phyloP scores from a whole-genome alignment of 1,139 yeast species.

The Taiozyma onychis region DNA sequence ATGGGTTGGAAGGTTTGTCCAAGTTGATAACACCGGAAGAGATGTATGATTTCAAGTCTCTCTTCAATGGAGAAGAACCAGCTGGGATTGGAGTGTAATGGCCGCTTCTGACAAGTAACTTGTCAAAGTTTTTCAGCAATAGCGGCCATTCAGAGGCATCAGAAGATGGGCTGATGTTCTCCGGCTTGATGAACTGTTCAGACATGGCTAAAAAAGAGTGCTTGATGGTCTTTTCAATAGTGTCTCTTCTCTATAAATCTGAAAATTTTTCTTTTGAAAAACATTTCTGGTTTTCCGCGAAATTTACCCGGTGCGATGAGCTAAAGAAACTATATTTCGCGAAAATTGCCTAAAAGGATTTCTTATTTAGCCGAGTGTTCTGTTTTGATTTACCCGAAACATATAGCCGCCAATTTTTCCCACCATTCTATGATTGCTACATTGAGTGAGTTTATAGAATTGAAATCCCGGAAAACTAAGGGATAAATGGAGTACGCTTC shows the following conservation, averaged over 20 bases:
- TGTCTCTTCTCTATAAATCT: not conserved
- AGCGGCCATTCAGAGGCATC: slow-evolving; percentile 97
- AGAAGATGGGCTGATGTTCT: slow-evolving; percentile 67
- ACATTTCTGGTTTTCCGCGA: not conserved
- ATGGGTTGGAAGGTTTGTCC: slow-evolving; percentile 97
- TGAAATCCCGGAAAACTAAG: too few species aligned
- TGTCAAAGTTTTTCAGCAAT: slow-evolving; percentile 88
- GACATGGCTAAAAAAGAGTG: not conserved
- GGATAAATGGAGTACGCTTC: too few species aligned
- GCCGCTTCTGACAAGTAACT: slow-evolving; percentile 88
- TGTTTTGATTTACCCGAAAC: too few species aligned
- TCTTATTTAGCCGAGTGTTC: not conserved
- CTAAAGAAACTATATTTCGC: not conserved
- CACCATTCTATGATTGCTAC: too few species aligned
- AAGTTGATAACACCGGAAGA: slow-evolving; percentile 94
- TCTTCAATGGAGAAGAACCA: slow-evolving; percentile 90
- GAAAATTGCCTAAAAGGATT: not conserved
- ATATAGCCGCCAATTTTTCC: too few species aligned
- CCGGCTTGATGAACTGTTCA: slow-evolving; percentile 85
- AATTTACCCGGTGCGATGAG: not conserved
- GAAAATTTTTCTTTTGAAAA: not conserved
- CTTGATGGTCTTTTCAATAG: not conserved
- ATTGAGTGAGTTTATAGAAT: too few species aligned
- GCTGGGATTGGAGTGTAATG: slow-evolving; percentile 96
- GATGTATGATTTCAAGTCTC: slow-evolving; percentile 86